Percentiles rank a stretch among this genome's conserved stretches.
Evolutionary conservation across 768 basidiomycete species (phyloP).

Genomic region (Pisolithus marmoratus): DNA sequence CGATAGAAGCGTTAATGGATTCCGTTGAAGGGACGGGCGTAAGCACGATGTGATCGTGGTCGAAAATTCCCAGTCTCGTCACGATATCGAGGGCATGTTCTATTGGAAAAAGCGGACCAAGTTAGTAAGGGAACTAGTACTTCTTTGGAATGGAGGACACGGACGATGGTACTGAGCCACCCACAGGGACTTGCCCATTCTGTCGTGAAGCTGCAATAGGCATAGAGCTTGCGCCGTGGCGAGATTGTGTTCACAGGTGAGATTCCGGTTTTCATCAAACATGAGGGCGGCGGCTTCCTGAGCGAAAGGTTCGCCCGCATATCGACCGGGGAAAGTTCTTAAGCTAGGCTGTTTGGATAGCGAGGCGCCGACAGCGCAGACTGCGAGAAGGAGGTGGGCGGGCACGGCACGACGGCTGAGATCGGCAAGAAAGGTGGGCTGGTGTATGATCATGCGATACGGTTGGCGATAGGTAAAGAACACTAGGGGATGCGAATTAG

Average conservation of each 20-base stretch:
- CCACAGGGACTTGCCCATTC: conserved; percentile 35
- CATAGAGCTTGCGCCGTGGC: conserved; percentile 73
- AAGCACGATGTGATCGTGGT: conserved; percentile 54
- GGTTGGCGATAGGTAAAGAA: conserved; percentile 83
- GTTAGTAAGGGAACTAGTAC: conserved; percentile 4
- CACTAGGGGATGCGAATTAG: conserved; percentile 36
- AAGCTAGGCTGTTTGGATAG: conserved; percentile 62
- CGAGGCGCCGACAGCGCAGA: conserved; percentile 77
- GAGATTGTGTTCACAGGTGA: conserved; percentile 58
- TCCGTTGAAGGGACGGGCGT: conserved; percentile 55
- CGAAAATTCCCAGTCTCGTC: conserved; percentile 59
- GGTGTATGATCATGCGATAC: conserved; percentile 70
- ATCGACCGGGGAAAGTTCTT: conserved; percentile 48
- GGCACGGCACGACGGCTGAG: conserved; percentile 67
- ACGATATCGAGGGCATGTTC: conserved; percentile 58
- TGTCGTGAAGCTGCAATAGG: conserved; percentile 65
- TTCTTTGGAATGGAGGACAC: conserved; percentile 5
- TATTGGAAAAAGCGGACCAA: conserved; percentile 32
- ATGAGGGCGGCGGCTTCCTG: conserved; percentile 61
- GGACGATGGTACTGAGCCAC: conserved; percentile 26
- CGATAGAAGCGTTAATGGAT: conserved; percentile 56
- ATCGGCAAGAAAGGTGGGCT: conserved; percentile 65
- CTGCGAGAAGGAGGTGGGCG: conserved; percentile 60
- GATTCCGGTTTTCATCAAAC: conserved; percentile 60
- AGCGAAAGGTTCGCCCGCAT: conserved; percentile 47